Base-by-base conservation (phyloP, 495 filamentous ascomycete genomes). In the Daldinia concentrica region DNA sequence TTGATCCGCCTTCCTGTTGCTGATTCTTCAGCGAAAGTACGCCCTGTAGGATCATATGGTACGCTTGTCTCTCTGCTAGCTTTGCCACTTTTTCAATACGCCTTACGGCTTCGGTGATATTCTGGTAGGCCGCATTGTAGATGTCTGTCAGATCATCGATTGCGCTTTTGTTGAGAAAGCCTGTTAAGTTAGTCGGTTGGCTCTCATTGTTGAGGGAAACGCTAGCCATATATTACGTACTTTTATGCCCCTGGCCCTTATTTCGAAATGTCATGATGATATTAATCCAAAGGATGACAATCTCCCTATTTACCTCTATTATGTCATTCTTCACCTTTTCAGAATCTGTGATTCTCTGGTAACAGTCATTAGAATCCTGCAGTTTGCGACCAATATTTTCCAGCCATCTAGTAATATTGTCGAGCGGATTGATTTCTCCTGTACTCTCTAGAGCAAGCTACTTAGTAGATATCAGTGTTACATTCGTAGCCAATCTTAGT, bases 191-290 rank as follows among this genome's bases (percentile, higher is more conserved):
- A 45, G 26, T 19, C 32, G 1, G 6, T 36, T 22, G 39, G 17
- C 9, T 11, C 9, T 11, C 32, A 1, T 4, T 6, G 4, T 9
- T 37, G 14, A 14, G 3, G 30, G 15, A 5, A 36, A 9, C 17
- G n/a, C 32, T 34, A 4, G 32, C 17, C 0, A 34, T 1, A 6
- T 57, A 36, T n/a, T 39, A 56, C 61, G 14, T 64, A 63, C 61
- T 64, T 32, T 30, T 1, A 30, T 41, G n/a, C 41, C 61, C 61
- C 9, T 41, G 30, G 0, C 61, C 61, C 41, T 55, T 34, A 45
- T 41, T 64, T 2, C 64, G 64, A 17, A 61, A 68, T 3, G 50
- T 68, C 30, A 34, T 52, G 22, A 68, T 68, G 17, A 68, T 62
- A 17, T 61, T 62, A 3, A 68, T 45, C 64, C 64, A 68, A 0